Evolutionary conservation across 768 basidiomycete genomes (phyloP), one percentile per base, ranked within the genome.

Genomic region (Serendipita vermifera): DNA sequence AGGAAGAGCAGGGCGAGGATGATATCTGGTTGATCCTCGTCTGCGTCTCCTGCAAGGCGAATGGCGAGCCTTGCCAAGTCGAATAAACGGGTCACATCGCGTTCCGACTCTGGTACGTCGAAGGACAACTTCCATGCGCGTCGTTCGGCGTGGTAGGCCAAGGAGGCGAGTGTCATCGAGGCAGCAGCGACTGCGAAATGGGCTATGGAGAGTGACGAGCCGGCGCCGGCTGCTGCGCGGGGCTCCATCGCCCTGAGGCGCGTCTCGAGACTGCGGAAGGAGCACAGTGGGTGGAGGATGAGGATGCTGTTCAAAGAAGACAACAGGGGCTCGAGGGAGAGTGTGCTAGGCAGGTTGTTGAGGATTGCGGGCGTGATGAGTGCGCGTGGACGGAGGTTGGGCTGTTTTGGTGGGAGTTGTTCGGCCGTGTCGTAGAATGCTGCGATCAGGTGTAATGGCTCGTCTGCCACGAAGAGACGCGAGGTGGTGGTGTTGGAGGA

Each of bases 291-390:
- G 46, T 51, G 46, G 0, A 51, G 22, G 24, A 22, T 51, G 9
- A 51, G 46, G 9, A 31, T 51, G 29, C 46, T 51, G 22, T 51
- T 51, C n/a, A 51, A 31, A 11, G 46, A 51, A n/a, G 46, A 24
- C 24, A 51, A n/a, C 9, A 51, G 29, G 9, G 22, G 26, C 9
- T 51, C 46, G 46, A 22, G 29, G 46, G 46, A 24, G 24, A 51
- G 20, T 15, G n/a, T 51, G 22, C 24, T 27, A 7, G 46, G 46
- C 15, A 51, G 17, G n/a, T 51, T 22, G n/a, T 51, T 22, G 32
- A 51, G 46, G 22, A 51, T 15, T 11, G 46, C 22, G 32, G n/a
- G 32, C 7, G 46, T 51, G 46, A 51, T 31, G 46, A 51, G 24
- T 15, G 46, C 22, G n/a, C 27, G 5, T 29, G 24, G 17, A n/a